Conservation (phyloP, 306 rosid species). For the Acacia confusa region DNA sequence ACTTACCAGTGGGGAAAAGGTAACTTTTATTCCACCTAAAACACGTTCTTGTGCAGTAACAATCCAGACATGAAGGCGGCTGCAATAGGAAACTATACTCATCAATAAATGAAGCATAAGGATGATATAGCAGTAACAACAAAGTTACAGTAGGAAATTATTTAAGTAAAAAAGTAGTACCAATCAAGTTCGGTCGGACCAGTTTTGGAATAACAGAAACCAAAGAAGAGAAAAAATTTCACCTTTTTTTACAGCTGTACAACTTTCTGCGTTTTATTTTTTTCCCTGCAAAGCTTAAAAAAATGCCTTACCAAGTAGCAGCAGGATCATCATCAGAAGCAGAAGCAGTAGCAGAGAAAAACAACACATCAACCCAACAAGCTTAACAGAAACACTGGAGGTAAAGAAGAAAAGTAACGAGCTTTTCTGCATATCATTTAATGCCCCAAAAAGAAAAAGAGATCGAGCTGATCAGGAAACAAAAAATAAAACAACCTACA, state of each 20-base stretch:
- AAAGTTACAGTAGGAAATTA: background rate
- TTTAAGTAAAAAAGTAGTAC: background rate
- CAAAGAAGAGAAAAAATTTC: conserved; percentile 24
- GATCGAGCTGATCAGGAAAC: background rate
- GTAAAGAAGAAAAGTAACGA: conserved; percentile 36
- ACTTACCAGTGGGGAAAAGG: conserved; percentile 23
- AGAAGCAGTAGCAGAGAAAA: conserved; percentile 39
- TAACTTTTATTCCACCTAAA: conserved; percentile 24
- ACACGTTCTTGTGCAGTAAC: conserved; percentile 40
- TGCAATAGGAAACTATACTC: conserved; percentile 23
- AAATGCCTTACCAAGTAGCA: conserved; percentile 55
- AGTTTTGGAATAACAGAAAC: background rate
- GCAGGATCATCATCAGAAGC: conserved; percentile 10
- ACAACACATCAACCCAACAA: conserved; percentile 47
- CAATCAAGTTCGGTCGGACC: background rate
- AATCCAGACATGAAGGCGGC: conserved; percentile 54
- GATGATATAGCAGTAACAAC: conserved; percentile 11
- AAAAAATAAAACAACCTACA: background rate
- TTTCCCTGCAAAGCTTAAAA: conserved; percentile 57
- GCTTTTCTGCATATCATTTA: conserved; percentile 43
- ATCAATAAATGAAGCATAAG: conserved; percentile 16
- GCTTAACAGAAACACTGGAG: conserved; percentile 44
- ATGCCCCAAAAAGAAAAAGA: conserved; percentile 40
- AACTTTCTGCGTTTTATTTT: conserved; percentile 46
- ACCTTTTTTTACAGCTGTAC: conserved; percentile 55